Percentiles rank a stretch among this genome's conserved stretches.
These are phyloP conservation scores for Vigna mungo DNA, from an alignment of 306 rosid species.

Conservation along the genomic window DNA sequence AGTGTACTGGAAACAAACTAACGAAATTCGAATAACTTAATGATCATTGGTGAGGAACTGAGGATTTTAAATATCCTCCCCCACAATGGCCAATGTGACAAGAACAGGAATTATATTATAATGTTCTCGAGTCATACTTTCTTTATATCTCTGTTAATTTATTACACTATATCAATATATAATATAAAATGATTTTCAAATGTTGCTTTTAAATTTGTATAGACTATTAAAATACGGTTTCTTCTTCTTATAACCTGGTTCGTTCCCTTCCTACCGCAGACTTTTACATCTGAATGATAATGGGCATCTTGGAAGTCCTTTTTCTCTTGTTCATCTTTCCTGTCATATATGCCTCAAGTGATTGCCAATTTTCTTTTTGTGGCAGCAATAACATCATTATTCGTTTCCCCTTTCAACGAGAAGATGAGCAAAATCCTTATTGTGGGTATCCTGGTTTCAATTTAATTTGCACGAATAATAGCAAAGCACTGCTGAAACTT, in stretches of 20 bases:
- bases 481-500: slow-evolving; percentile 52
- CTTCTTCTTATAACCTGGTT: slow-evolving; percentile 35
- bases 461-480: slow-evolving; percentile 54
- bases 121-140: not conserved
- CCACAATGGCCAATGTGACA: slow-evolving; percentile 2
- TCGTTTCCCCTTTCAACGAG: slow-evolving; percentile 75
- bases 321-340: slow-evolving; percentile 54
- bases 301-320: slow-evolving; percentile 54
- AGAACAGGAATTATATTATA: not conserved
- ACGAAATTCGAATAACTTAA: slow-evolving; percentile 1
- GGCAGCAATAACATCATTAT: slow-evolving; percentile 39
- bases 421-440: slow-evolving; percentile 39
- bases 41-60: slow-evolving; percentile 22
- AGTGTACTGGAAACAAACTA: slow-evolving; percentile 31
- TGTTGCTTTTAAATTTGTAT: slow-evolving; percentile 33
- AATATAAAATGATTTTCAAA: slow-evolving; percentile 50
- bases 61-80: not conserved
- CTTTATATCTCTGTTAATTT: slow-evolving; percentile 23
- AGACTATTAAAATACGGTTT: slow-evolving; percentile 30
- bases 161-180: slow-evolving; percentile 21
- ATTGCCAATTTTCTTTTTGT: slow-evolving; percentile 58
- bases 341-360: slow-evolving; percentile 36
- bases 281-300: slow-evolving; percentile 42
- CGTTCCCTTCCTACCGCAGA: slow-evolving; percentile 11
- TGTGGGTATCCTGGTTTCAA: slow-evolving; percentile 84